phyloP scores from a whole-genome alignment of 495 filamentous ascomycete genomes.

The Aspergillus leporis region DNA sequence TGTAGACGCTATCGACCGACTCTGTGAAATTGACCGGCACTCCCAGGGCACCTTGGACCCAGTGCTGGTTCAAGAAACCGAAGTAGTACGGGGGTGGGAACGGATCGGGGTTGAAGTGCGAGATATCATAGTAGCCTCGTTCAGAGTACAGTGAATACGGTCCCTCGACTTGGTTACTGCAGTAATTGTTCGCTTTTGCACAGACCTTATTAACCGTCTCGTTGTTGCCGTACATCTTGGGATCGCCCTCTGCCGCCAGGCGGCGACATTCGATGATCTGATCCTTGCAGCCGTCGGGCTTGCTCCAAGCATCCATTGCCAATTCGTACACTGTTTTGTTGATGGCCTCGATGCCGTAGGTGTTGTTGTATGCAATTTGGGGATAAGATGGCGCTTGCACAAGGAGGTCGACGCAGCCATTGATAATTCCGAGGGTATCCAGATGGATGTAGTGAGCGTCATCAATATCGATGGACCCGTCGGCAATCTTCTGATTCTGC shows the following conservation, averaged over 20 bases:
- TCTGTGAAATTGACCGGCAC: constrained; percentile 67
- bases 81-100: constrained; percentile 64
- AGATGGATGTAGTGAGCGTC: constrained; percentile 25
- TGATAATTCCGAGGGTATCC: constrained; percentile 57
- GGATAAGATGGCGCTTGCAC: constrained; percentile 68
- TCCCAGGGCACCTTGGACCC: constrained; percentile 64
- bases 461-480: constrained; percentile 33
- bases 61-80: constrained; percentile 63
- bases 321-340: constrained; percentile 53
- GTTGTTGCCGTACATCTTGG: constrained; percentile 46
- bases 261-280: constrained; percentile 49
- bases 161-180: constrained; percentile 39
- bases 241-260: constrained; percentile 41
- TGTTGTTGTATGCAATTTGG: constrained; percentile 70
- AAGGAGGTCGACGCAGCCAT: constrained; percentile 76
- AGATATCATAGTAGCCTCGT: constrained; percentile 66
- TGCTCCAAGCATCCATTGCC: constrained; percentile 49
- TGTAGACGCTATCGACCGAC: constrained; percentile 45
- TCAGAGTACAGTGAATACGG: constrained; percentile 32
- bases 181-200: constrained; percentile 35
- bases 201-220: constrained; percentile 44
- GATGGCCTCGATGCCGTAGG: constrained; percentile 68
- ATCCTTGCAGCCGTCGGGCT: constrained; percentile 62
- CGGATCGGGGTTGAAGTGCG: constrained; percentile 50
- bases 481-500: constrained; percentile 59